A percentile compares a stretch with the other conserved stretches of the same genome.
These are phyloP conservation scores for Backusella tuberculispora DNA, from an alignment of 192 early-diverging fungal species.

Conservation along the genomic window DNA sequence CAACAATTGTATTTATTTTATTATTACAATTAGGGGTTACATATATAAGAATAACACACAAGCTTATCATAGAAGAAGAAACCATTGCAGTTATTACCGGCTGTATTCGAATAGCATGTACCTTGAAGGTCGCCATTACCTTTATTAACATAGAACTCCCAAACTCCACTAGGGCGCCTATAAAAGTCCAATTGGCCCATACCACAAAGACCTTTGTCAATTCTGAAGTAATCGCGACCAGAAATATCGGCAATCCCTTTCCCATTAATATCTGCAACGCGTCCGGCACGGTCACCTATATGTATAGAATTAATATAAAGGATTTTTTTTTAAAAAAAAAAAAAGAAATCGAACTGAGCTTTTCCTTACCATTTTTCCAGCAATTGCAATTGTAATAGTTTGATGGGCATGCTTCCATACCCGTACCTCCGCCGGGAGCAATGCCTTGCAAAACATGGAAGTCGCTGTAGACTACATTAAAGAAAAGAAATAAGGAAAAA, in stretches of 20 bases:
- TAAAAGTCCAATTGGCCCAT: conserved; percentile 5
- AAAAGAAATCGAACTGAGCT: background rate
- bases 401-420: conserved; percentile 3
- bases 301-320: background rate
- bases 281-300: background rate
- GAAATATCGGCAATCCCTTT: background rate
- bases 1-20: background rate
- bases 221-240: background rate
- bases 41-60: background rate
- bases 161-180: background rate
- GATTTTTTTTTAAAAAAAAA: background rate
- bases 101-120: background rate
- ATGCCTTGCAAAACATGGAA: background rate
- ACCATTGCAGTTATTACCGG: background rate
- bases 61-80: conserved; percentile 9
- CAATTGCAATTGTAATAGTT: conserved; percentile 2
- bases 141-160: conserved; percentile 1
- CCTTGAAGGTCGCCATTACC: conserved; percentile 1
- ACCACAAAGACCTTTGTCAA: conserved; percentile 5
- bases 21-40: background rate
- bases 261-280: background rate
- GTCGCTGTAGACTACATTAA: background rate
- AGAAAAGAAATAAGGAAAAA: background rate
- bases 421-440: background rate
- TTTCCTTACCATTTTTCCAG: conserved; percentile 1